Percentiles rank a stretch among this genome's conserved stretches.
Conservation (phyloP, 345 rosid genomes). For the Citrus reticulata region DNA sequence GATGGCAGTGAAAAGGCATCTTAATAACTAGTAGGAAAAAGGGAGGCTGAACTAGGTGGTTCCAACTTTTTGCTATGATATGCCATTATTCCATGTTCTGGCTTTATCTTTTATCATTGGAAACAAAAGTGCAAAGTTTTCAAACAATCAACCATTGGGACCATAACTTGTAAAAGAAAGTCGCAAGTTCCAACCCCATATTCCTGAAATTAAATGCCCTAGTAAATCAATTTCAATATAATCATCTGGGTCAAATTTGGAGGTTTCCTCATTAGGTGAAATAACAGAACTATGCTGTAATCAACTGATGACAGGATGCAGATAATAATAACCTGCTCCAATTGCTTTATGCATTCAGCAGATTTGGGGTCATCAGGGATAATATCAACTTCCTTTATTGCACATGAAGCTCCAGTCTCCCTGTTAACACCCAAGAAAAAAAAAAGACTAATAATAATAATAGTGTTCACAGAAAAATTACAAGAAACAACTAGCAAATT, state of each 20-base stretch:
- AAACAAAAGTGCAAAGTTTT: not conserved
- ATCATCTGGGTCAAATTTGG: conserved; percentile 2
- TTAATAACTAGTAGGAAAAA: not conserved
- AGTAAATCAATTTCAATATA: not conserved
- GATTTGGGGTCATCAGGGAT: conserved; percentile 58
- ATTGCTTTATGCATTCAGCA: conserved; percentile 60
- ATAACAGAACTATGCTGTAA: not conserved
- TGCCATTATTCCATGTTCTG: not conserved
- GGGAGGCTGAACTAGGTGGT: not conserved
- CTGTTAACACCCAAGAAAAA: conserved; percentile 22
- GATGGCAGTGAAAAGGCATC: not conserved
- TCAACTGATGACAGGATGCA: not conserved
- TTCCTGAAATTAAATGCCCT: not conserved
- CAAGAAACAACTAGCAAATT: conserved; percentile 4
- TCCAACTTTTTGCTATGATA: not conserved
- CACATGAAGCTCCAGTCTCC: conserved; percentile 72
- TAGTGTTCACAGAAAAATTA: not conserved
- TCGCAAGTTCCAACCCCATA: not conserved
- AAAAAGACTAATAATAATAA: not conserved
- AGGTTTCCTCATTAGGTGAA: not conserved
- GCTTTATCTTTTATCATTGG: not conserved
- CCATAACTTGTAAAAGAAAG: not conserved
- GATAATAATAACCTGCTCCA: conserved; percentile 53
- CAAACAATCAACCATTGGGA: not conserved
- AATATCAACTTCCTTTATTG: conserved; percentile 65